Evolutionary conservation across 495 filamentous ascomycete species (phyloP).

Genomic region (Penicillium subrubescens): DNA sequence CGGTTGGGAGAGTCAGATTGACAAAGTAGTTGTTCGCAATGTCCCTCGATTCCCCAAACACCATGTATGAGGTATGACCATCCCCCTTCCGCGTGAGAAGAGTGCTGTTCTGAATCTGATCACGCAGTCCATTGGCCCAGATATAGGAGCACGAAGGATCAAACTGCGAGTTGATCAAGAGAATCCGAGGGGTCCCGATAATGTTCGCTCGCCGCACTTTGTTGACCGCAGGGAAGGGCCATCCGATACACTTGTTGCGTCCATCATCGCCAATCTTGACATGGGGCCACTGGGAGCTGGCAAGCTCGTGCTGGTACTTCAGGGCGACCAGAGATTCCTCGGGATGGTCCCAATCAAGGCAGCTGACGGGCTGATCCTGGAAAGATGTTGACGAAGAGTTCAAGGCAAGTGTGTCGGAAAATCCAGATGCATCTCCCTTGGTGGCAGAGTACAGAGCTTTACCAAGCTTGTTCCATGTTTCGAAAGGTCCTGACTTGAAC

Average conservation of each 20-base stretch:
- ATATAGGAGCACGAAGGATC: slow-evolving; percentile 39
- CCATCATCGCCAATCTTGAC: slow-evolving; percentile 27
- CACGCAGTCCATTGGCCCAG: slow-evolving; percentile 36
- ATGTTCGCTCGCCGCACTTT: slow-evolving; percentile 14
- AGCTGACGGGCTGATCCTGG: not conserved
- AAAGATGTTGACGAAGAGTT: not conserved
- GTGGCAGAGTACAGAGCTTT: not conserved
- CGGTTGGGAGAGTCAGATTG: not conserved
- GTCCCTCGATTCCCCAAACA: slow-evolving; percentile 12
- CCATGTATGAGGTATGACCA: slow-evolving; percentile 32
- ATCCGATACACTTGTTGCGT: slow-evolving; percentile 38
- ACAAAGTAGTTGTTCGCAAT: slow-evolving; percentile 18
- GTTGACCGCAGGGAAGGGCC: slow-evolving; percentile 38
- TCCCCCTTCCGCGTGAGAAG: slow-evolving; percentile 38
- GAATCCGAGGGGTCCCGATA: slow-evolving; percentile 7
- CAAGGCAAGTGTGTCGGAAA: not conserved
- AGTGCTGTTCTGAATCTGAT: slow-evolving; percentile 28
- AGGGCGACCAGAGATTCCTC: not conserved
- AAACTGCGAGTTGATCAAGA: slow-evolving; percentile 37
- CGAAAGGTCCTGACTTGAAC: not conserved
- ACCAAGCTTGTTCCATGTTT: not conserved
- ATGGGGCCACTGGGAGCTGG: slow-evolving; percentile 26
- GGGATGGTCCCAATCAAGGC: not conserved
- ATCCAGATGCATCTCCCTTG: not conserved
- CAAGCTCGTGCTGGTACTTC: slow-evolving; percentile 4